phyloP scores from a whole-genome alignment of 768 basidiomycete genomes.

The Boletellus sp. region DNA sequence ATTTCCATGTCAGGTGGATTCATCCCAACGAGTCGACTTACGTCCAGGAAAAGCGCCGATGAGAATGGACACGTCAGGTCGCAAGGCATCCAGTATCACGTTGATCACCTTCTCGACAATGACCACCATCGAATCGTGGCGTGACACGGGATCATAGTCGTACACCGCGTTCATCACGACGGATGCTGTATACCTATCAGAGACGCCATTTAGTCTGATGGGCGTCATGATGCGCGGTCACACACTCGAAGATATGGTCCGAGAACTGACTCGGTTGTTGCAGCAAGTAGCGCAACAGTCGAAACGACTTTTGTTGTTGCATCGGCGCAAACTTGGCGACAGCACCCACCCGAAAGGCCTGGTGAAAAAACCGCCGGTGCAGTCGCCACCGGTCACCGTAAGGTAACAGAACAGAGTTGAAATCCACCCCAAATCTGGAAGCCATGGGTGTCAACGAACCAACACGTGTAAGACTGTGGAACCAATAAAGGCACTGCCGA shows the following conservation, averaged over 20 bases:
- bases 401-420: constrained; percentile 17
- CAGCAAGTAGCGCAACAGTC: constrained; percentile 29
- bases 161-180: constrained; percentile 10
- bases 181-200: constrained; percentile 12
- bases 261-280: constrained; percentile 29
- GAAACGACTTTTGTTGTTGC: constrained; percentile 27
- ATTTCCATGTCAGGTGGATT: neutral
- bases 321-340: constrained; percentile 23
- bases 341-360: constrained; percentile 14
- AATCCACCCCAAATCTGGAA: constrained; percentile 13
- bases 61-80: constrained; percentile 7
- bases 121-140: constrained; percentile 6
- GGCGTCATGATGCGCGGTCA: neutral
- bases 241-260: constrained; percentile 32
- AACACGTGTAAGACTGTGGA: neutral
- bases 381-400: constrained; percentile 32
- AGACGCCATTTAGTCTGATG: neutral
- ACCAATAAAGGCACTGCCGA: no score
- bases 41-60: constrained; percentile 12
- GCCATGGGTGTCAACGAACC: neutral
- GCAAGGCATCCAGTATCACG: constrained; percentile 3
- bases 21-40: neutral
- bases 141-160: constrained; percentile 14
- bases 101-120: constrained; percentile 7
- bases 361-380: constrained; percentile 25